These are phyloP conservation scores for Neocucurbitaria cava DNA, from an alignment of 2,329 filamentous ascomycete genomes.

Conservation along the genomic window DNA sequence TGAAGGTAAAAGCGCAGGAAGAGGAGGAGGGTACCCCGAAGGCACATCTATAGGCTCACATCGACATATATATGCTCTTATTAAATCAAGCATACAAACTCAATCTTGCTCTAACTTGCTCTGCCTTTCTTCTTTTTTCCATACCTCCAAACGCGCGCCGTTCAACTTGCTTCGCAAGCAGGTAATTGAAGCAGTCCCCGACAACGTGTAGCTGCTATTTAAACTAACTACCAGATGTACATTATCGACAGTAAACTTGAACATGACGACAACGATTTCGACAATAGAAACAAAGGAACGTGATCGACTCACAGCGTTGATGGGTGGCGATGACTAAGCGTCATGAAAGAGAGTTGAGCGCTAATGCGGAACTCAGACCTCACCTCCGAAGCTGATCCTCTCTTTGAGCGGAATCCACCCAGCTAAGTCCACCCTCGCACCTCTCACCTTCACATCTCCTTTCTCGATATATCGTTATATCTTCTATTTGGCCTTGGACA, in stretches of 20 bases:
- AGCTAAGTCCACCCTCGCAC: neutral
- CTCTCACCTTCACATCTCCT: neutral
- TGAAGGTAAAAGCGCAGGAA: constrained; percentile 53
- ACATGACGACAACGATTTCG: too few relatives aligned
- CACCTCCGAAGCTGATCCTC: constrained; percentile 13
- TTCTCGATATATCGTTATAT: neutral
- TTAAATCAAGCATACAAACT: too few relatives aligned
- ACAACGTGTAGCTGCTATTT: too few relatives aligned
- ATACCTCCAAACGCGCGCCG: too few relatives aligned
- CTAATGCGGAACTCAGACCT: constrained; percentile 9
- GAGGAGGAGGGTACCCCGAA: constrained; percentile 48
- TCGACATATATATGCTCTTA: too few relatives aligned
- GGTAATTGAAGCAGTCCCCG: too few relatives aligned
- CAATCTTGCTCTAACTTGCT: too few relatives aligned
- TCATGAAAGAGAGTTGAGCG: neutral
- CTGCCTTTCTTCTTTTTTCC: too few relatives aligned
- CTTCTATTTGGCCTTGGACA: neutral
- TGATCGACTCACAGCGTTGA: neutral
- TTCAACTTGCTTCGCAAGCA: too few relatives aligned
- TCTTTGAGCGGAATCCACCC: constrained; percentile 1
- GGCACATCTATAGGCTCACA: constrained; percentile 50
- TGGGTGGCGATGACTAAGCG: neutral
- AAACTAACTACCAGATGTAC: too few relatives aligned
- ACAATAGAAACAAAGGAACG: neutral
- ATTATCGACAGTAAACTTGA: too few relatives aligned